Percentiles rank a stretch among this genome's conserved stretches.
Conservation (phyloP, 2,329 filamentous ascomycete genomes). For the Leptosphaerulina australis region DNA sequence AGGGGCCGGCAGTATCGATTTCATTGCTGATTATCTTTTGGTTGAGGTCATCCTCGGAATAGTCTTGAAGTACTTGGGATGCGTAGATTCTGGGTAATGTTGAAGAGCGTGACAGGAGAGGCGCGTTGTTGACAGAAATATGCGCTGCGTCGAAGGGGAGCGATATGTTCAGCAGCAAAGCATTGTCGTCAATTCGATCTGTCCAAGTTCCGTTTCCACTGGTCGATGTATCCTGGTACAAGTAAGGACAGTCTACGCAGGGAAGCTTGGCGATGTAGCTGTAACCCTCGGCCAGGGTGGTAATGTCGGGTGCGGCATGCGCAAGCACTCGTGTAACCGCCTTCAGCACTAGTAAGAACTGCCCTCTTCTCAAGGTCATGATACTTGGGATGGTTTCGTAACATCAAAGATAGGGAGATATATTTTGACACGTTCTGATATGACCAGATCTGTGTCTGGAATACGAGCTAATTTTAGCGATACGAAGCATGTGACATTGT, state of each 20-base stretch:
- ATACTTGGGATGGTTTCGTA: neutral
- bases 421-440: conserved; percentile 21
- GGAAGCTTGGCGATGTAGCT: conserved; percentile 43
- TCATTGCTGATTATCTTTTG: conserved; percentile 20
- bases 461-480: conserved; percentile 16
- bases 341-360: conserved; percentile 9
- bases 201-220: conserved; percentile 35
- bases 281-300: conserved; percentile 38
- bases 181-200: conserved; percentile 34
- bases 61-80: conserved; percentile 36
- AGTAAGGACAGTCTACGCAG: conserved; percentile 41
- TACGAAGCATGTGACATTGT: conserved; percentile 6
- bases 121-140: conserved; percentile 36
- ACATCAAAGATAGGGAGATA: neutral
- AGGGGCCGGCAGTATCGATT: conserved; percentile 24
- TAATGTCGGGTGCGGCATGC: conserved; percentile 40
- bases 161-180: conserved; percentile 41
- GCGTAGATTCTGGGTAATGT: conserved; percentile 36
- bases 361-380: conserved; percentile 24
- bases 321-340: conserved; percentile 14
- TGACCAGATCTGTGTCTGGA: neutral
- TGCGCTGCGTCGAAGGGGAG: conserved; percentile 36
- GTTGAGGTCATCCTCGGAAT: conserved; percentile 9
- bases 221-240: conserved; percentile 39
- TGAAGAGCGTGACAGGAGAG: conserved; percentile 26